A percentile compares a stretch with the other conserved stretches of the same genome.
phyloP scores from a whole-genome alignment of 169 alveolate genomes.

The Cryptosporidium andersoni region DNA sequence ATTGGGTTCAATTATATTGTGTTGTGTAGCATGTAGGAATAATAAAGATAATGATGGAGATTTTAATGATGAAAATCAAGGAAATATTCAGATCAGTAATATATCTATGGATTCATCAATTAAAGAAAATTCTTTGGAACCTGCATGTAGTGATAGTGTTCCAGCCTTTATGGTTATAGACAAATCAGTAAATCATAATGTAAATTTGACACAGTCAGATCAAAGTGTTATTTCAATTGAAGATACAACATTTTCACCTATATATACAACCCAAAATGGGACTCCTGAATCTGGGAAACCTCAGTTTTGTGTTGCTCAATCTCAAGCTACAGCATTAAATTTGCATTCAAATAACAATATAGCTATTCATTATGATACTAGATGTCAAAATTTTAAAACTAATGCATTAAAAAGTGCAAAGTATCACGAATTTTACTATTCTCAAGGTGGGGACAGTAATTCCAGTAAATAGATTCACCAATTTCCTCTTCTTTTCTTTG shows the following conservation, averaged over 20 bases:
- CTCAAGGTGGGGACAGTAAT: constrained; percentile 7
- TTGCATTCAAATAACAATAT: constrained; percentile 38
- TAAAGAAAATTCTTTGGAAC: too few relatives aligned
- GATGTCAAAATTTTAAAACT: background rate
- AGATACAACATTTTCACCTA: constrained; percentile 62
- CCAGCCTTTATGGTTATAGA: too few relatives aligned
- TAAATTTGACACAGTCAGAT: constrained; percentile 23
- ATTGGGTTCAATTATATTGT: too few relatives aligned
- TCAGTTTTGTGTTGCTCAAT: constrained; percentile 42
- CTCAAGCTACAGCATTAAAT: constrained; percentile 61
- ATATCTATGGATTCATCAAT: too few relatives aligned
- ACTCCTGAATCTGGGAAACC: constrained; percentile 14
- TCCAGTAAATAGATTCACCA: background rate
- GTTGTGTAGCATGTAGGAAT: too few relatives aligned
- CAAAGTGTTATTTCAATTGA: constrained; percentile 44
- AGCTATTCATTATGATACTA: constrained; percentile 23
- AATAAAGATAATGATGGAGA: too few relatives aligned
- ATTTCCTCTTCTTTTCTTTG: too few relatives aligned
- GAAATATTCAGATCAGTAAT: too few relatives aligned
- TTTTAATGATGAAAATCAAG: too few relatives aligned
- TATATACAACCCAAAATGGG: constrained; percentile 23
- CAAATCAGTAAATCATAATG: background rate
- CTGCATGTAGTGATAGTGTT: too few relatives aligned
- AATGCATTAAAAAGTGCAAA: constrained; percentile 25
- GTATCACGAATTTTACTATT: constrained; percentile 29